Base-by-base conservation (phyloP, 1,139 yeast genomes). In the Magnusiomyces suaveolens region DNA sequence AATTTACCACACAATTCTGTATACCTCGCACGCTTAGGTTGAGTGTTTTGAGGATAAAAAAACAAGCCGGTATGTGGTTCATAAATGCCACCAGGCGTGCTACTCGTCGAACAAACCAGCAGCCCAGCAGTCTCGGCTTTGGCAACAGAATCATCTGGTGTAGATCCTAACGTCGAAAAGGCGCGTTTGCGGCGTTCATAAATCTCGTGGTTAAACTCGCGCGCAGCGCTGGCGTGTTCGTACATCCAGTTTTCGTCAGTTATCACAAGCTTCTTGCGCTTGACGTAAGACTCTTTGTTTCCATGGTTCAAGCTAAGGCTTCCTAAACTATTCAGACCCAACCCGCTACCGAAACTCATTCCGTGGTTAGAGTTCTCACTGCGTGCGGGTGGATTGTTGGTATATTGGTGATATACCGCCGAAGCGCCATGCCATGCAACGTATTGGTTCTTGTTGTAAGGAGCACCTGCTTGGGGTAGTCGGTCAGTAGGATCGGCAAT, bases 221-320 rank as follows among this genome's bases (percentile, higher is more conserved):
- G 75, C 4, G 90, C 82, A 38, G 94, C 84, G 23, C 77, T 70
- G 0, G 96, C 95, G 61, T 88, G 89, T 65, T 87, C 92, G 62
- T 80, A 80, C 73, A 88, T 79, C 97, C 97, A 92, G 53, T 87
- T 82, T 36, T 83, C 85, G 60, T 87, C 89, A 18, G 82, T 77
- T 48, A 78, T 67, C 41, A 70, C 67, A 21, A 68, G 68, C 66
- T 56, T 73, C 63, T 59, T 72, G 55, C 65, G 66, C 63, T 64
- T 66, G 63, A 56, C 48, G 24, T 48, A 50, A n/a, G 56, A 51
- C 38, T 54, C 57, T 52, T 56, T 56, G 48, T 32, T 44, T 3
- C 48, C 53, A 21, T 48, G 51, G 6, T 38, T 26, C 10, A 46
- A 26, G 24, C 47, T 23, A 23, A 43, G 25, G 24, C 47, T 24